Percentiles rank a stretch among this genome's conserved stretches.
These are phyloP conservation scores for Globisporangium yorkense DNA, from an alignment of 352 stramenopile species.

Conservation along the genomic window DNA sequence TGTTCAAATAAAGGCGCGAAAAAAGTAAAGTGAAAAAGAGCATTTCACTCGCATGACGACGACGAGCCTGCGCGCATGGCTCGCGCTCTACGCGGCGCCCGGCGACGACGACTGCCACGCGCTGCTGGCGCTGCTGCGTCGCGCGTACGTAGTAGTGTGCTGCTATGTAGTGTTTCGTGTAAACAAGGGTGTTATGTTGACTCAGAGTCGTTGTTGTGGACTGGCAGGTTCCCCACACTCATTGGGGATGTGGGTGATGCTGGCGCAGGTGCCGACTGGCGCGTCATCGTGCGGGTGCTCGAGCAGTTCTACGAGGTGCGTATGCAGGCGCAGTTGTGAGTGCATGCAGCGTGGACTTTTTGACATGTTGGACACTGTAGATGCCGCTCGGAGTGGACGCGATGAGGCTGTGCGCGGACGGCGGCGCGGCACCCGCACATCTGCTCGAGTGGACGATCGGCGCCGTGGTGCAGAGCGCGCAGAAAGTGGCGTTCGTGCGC, in stretches of 20 bases:
- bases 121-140: conserved; percentile 19
- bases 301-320: conserved; percentile 59
- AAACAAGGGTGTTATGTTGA: background rate
- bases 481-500: conserved; percentile 46
- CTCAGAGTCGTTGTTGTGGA: too few relatives aligned
- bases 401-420: conserved; percentile 8
- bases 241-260: conserved; percentile 12
- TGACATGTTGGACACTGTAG: background rate
- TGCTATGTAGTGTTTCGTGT: background rate
- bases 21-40: background rate
- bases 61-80: conserved; percentile 30
- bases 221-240: conserved; percentile 21
- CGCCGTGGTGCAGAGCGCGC: conserved; percentile 51
- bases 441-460: conserved; percentile 38
- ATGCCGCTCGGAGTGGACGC: conserved; percentile 19
- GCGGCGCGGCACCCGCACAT: background rate
- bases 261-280: background rate
- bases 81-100: conserved; percentile 21
- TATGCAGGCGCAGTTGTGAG: background rate
- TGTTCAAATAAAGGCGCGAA: conserved; percentile 1
- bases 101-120: conserved; percentile 2
- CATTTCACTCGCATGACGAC: background rate
- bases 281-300: conserved; percentile 13
- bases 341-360: background rate
- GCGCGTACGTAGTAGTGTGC: conserved; percentile 5